Evolutionary conservation across 306 rosid genomes (phyloP), one percentile per base, ranked within the genome.

Genomic region (Oemleria cerasiformis): DNA sequence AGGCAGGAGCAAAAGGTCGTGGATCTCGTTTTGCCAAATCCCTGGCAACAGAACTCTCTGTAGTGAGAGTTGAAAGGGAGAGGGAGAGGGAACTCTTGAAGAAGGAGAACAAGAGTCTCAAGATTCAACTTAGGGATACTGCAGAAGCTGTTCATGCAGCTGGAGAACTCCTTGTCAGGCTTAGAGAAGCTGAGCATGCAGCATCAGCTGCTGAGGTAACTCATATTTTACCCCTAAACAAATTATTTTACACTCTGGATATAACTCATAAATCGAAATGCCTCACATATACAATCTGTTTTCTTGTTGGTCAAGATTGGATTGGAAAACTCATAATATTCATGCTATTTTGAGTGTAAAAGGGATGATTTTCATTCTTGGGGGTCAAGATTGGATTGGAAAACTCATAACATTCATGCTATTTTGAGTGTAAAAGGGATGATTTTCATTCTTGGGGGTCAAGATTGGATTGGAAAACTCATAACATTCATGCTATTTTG

Each of bases 101-200:
- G 73, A 95, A 84, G 85, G 96, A 91, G 80, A 94, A 94, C 84
- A 82, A 60, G 73, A 89, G 84, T 85, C 96, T 95, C 49, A 95
- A 84, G 77, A 64, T 83, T 80, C 96, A 91, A 81, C 97, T 91
- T 30, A 81, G 97, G 79, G 97, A 95, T 84, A 95, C 96, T 57
- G 99, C 97, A 65, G 99, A 91, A 82, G 99, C 97, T 60, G 99
- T 95, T 67, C 99, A 95, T 80, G 97, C 97, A 36, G 99, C 99
- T 42, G 99, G 97, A 68, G 99, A 88, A 77, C 87, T 95, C 30
- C 99, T 95, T 63, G 97, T 87, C 40, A 77, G 99, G 85, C 96
- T 91, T 38, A 85, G 96, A 84, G 96, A 95, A 84, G 92, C 99
- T 41, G 99, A 91, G 69, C 85, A 95, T 42, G 83, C 92, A 61